These are phyloP conservation scores for Agrocybe praecox DNA, from an alignment of 768 basidiomycete species.

Conservation along the genomic window DNA sequence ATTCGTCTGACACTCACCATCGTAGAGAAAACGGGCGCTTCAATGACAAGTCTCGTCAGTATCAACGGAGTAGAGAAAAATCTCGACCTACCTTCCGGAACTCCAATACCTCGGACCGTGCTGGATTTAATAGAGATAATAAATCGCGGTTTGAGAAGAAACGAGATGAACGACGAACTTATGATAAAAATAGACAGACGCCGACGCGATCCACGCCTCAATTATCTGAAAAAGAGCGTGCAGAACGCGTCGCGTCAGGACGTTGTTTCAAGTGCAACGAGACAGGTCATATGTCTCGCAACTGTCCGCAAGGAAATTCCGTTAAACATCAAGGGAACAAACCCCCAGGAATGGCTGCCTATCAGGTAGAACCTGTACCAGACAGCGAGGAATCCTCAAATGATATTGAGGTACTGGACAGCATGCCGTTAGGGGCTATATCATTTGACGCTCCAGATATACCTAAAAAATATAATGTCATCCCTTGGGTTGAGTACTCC, in stretches of 20 bases:
- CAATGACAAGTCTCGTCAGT: too few relatives aligned
- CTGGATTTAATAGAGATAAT: not conserved
- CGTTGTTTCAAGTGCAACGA: slow-evolving; percentile 25
- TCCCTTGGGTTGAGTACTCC: not conserved
- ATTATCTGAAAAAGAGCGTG: slow-evolving; percentile 14
- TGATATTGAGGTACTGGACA: slow-evolving; percentile 15
- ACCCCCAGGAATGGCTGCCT: slow-evolving; percentile 23
- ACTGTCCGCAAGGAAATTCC: slow-evolving; percentile 20
- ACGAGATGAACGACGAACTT: not conserved
- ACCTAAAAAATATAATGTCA: not conserved
- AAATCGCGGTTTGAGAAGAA: too few relatives aligned
- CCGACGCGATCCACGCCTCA: too few relatives aligned
- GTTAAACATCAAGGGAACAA: slow-evolving; percentile 12
- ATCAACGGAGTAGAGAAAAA: too few relatives aligned
- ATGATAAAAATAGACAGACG: not conserved
- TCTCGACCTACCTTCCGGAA: too few relatives aligned
- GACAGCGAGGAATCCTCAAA: not conserved
- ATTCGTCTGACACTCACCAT: too few relatives aligned
- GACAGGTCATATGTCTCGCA: slow-evolving; percentile 20
- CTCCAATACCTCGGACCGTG: not conserved
- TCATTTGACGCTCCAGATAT: not conserved
- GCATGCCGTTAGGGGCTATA: slow-evolving; percentile 13
- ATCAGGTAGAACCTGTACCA: slow-evolving; percentile 15
- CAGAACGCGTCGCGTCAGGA: slow-evolving; percentile 16
- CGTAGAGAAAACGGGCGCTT: too few relatives aligned